Percentiles rank a stretch among this genome's conserved stretches.
Evolutionary conservation across 345 rosid species (phyloP).

Genomic region (Arabis alpina): DNA sequence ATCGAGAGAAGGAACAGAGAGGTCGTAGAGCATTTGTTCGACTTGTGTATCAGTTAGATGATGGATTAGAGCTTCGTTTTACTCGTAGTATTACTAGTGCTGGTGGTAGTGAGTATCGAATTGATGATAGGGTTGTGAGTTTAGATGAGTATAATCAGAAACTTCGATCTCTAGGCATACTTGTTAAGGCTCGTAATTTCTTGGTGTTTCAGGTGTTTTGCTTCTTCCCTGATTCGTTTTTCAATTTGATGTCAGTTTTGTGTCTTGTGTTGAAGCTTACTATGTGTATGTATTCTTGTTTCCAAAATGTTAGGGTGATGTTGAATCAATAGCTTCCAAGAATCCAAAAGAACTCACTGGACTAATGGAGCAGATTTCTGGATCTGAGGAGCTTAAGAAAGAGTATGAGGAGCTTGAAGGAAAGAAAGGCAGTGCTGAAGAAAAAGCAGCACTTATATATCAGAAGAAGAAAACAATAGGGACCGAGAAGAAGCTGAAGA

Average conservation of each 20-base stretch:
- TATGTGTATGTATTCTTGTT: background rate
- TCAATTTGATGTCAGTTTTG: conserved; percentile 11
- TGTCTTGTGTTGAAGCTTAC: background rate
- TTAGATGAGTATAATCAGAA: conserved; percentile 87
- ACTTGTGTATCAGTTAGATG: conserved; percentile 68
- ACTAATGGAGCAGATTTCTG: conserved; percentile 92
- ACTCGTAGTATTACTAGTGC: conserved; percentile 72
- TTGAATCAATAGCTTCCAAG: conserved; percentile 97
- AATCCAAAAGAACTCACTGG: conserved; percentile 93
- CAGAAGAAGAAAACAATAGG: conserved; percentile 84
- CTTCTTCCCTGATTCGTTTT: conserved; percentile 4
- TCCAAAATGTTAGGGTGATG: conserved; percentile 75
- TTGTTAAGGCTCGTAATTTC: conserved; percentile 96
- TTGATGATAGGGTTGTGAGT: conserved; percentile 74
- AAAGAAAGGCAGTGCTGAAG: conserved; percentile 82
- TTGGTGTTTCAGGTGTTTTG: conserved; percentile 87
- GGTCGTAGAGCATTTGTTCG: conserved; percentile 88
- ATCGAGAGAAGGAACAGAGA: conserved; percentile 86
- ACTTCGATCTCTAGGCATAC: conserved; percentile 81
- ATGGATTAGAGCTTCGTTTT: conserved; percentile 76
- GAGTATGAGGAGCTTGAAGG: conserved; percentile 82
- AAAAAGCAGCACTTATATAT: conserved; percentile 75
- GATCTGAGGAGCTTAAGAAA: conserved; percentile 93
- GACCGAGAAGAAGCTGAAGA: conserved; percentile 92
- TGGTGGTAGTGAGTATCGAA: conserved; percentile 89